A percentile compares a stretch with the other conserved stretches of the same genome.
phyloP scores from a whole-genome alignment of 495 filamentous ascomycete species.

The Bacidia rubella region DNA sequence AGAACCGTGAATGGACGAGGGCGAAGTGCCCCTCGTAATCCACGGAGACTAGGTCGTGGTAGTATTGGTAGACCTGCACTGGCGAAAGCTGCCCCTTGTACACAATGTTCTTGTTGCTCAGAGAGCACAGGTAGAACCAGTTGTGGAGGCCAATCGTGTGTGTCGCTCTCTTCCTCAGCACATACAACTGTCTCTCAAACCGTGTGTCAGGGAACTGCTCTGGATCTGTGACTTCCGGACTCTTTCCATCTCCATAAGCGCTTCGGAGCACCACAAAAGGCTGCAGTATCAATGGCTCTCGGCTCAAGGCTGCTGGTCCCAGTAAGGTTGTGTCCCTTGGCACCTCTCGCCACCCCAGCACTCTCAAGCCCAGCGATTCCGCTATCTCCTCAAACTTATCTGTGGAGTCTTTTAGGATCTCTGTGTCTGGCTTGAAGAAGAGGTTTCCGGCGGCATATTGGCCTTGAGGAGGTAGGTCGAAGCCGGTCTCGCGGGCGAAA shows the following conservation, averaged over 20 bases:
- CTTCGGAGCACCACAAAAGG: conserved; percentile 85
- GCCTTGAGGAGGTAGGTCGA: conserved; percentile 73
- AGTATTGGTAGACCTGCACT: conserved; percentile 98
- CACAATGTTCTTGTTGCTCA: conserved; percentile 97
- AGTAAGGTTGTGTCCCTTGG: conserved; percentile 85
- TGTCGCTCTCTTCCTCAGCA: conserved; percentile 88
- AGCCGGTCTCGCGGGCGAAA: conserved; percentile 77
- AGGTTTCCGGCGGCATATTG: conserved; percentile 97
- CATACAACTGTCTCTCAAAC: conserved; percentile 89
- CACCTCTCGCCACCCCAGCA: conserved; percentile 94
- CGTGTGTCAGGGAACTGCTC: conserved; percentile 68
- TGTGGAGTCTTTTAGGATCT: conserved; percentile 76
- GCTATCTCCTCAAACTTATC: conserved; percentile 85
- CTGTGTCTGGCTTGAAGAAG: conserved; percentile 94
- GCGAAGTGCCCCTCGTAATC: conserved; percentile 98
- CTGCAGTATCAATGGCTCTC: conserved; percentile 90
- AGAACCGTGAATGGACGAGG: conserved; percentile 94
- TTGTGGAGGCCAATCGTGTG: conserved; percentile 91
- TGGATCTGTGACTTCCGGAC: conserved; percentile 65
- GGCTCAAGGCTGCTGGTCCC: conserved; percentile 81
- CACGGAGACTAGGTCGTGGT: conserved; percentile 91
- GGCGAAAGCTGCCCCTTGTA: conserved; percentile 98
- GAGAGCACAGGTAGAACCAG: conserved; percentile 97
- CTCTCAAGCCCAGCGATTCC: conserved; percentile 70
- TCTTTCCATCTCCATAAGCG: conserved; percentile 74